A percentile compares a stretch with the other conserved stretches of the same genome.
phyloP scores from a whole-genome alignment of 129 eudicot species.

The Erigeron canadensis region DNA sequence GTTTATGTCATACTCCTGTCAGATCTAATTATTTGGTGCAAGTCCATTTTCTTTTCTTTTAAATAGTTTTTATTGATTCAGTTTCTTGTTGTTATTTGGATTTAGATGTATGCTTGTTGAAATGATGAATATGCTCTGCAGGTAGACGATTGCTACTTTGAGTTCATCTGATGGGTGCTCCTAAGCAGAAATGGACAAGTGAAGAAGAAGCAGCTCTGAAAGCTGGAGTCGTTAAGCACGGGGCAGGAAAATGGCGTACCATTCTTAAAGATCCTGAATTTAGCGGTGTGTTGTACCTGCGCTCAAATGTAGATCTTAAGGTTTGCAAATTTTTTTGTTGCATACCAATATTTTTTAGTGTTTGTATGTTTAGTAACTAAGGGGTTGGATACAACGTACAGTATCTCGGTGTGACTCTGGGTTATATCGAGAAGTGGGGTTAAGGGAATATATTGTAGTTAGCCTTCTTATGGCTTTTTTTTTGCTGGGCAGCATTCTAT shows the following conservation, averaged over 20 bases:
- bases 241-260: constrained; percentile 98
- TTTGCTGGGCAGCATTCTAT: constrained; percentile 2
- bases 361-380: too few species aligned
- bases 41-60: background rate
- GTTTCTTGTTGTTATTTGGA: background rate
- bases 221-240: constrained; percentile 94
- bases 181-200: constrained; percentile 95
- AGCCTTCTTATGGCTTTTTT: background rate
- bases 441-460: background rate
- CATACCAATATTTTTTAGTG: too few species aligned
- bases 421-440: background rate
- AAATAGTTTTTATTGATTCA: background rate
- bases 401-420: too few species aligned
- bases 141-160: constrained; percentile 19
- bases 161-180: constrained; percentile 71
- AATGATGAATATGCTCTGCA: constrained; percentile 15
- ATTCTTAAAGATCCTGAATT: constrained; percentile 97
- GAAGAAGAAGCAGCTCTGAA: constrained; percentile 99
- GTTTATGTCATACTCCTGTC: background rate
- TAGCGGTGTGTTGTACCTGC: constrained; percentile 69
- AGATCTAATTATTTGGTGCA: background rate
- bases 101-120: background rate
- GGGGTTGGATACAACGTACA: too few species aligned
- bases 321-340: constrained; percentile 30
- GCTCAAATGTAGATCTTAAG: constrained; percentile 96